Conservation (phyloP, 306 rosid genomes). For the Lablab purpureus region DNA sequence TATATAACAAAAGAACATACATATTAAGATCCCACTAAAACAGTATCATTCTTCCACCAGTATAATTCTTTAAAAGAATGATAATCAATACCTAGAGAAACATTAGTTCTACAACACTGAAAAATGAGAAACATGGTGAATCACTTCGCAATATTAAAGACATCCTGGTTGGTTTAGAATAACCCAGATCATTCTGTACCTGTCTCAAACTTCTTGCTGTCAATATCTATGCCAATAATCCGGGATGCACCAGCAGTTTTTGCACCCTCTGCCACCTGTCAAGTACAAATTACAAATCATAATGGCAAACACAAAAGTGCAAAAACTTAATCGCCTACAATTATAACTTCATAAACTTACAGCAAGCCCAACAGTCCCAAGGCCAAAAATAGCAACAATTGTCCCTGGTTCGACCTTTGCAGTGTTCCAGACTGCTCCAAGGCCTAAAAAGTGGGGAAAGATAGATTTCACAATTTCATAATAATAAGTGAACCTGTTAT, state of each 20-base stretch:
- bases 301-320: conserved; percentile 32
- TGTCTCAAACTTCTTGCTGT: conserved; percentile 72
- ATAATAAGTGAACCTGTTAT: background rate
- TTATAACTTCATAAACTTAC: conserved; percentile 57
- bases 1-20: conserved; percentile 22
- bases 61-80: background rate
- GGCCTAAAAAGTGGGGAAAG: conserved; percentile 55
- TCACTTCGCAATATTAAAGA: conserved; percentile 27
- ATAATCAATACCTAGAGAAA: background rate
- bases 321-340: conserved; percentile 26
- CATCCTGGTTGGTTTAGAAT: background rate
- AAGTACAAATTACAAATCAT: conserved; percentile 34
- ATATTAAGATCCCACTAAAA: conserved; percentile 7
- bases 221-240: conserved; percentile 82
- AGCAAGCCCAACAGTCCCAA: conserved; percentile 95
- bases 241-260: conserved; percentile 94
- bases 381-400: conserved; percentile 90
- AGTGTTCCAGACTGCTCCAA: conserved; percentile 99
- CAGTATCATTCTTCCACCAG: background rate
- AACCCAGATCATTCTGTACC: conserved; percentile 56
- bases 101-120: conserved; percentile 10
- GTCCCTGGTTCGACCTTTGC: conserved; percentile 94
- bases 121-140: conserved; percentile 20
- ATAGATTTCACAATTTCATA: background rate
- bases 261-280: conserved; percentile 96